phyloP scores from a whole-genome alignment of 106 monocot genomes.

The Cymbidium sinense region DNA sequence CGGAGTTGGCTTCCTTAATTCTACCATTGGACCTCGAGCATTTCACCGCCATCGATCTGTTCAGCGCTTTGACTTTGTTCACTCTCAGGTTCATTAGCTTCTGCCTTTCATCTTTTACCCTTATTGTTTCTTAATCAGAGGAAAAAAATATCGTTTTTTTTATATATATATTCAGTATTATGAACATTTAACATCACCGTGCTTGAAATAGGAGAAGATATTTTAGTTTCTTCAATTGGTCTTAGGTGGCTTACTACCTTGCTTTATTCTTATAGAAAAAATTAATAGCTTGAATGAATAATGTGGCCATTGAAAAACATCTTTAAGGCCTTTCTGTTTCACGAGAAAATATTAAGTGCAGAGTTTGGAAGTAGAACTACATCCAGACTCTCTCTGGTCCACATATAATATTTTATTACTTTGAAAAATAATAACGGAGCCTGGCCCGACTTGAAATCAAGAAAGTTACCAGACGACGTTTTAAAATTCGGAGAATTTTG shows the following conservation, averaged over 20 bases:
- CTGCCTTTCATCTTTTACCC: neutral
- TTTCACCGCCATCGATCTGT: neutral
- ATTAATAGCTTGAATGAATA: no score
- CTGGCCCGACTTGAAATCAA: no score
- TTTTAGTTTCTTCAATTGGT: neutral
- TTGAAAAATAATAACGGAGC: no score
- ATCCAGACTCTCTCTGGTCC: no score
- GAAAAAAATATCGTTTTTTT: neutral
- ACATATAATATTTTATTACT: no score
- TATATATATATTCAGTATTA: neutral
- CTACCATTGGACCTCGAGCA: neutral
- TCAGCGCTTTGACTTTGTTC: neutral
- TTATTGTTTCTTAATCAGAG: neutral
- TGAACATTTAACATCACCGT: neutral
- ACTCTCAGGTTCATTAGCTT: slow-evolving; percentile 4
- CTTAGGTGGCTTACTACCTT: neutral
- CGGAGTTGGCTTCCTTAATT: neutral
- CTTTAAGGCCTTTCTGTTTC: no score
- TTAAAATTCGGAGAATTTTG: no score
- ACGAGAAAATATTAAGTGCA: no score
- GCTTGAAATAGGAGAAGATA: neutral
- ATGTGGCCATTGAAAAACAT: no score
- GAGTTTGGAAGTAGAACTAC: no score
- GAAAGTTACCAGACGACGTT: no score
- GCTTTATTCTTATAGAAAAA: no score